Base-by-base conservation (phyloP, 164 flowering plant species). In the Magnolia sinica region DNA sequence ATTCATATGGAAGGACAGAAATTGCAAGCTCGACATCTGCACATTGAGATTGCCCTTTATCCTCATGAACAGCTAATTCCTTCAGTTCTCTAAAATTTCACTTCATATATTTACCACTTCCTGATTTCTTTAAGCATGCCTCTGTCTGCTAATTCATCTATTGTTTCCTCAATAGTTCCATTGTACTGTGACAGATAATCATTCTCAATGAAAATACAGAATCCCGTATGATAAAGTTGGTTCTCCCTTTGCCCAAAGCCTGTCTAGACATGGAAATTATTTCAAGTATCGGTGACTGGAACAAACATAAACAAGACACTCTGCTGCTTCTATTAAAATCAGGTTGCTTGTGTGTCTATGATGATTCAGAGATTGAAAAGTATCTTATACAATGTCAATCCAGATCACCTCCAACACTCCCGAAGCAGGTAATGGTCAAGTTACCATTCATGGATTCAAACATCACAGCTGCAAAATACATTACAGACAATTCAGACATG, bases 141-240 rank as follows among this genome's bases (percentile, higher is more conserved):
- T 13, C n/a, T 64, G 13, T 55, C 61, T 11, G 61, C 61, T 55
- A 55, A 10, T 55, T 55, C 61, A 31, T 29, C 50, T 4, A 10
- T 68, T 29, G 71, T 23, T 68, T 49, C 61, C 67, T 74, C 59
- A 79, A 7, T 37, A 18, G 22, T 58, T 64, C 71, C 71, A 51
- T 65, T 77, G 31, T 72, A 49, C 64, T 81, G 66, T 76, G 73
- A 76, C 90, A 94, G 98, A 90, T 93, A 69, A 74, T 93, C 64
- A 80, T 91, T 77, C 76, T 95, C 80, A 89, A 90, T 79, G 98
- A 92, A 68, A 87, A 90, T 8, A 86, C 87, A 63, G 96, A 93
- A 82, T 81, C 96, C 55, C 97, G 95, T 72, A 93, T 84, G 9
- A 82, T 89, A 18, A 95, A 95, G 83, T 76, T 95, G 77, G 86